Percentiles rank a stretch among this genome's conserved stretches.
These are phyloP conservation scores for Solanum hybrid DNA, from an alignment of 305 asterid genomes.

Conservation along the genomic window DNA sequence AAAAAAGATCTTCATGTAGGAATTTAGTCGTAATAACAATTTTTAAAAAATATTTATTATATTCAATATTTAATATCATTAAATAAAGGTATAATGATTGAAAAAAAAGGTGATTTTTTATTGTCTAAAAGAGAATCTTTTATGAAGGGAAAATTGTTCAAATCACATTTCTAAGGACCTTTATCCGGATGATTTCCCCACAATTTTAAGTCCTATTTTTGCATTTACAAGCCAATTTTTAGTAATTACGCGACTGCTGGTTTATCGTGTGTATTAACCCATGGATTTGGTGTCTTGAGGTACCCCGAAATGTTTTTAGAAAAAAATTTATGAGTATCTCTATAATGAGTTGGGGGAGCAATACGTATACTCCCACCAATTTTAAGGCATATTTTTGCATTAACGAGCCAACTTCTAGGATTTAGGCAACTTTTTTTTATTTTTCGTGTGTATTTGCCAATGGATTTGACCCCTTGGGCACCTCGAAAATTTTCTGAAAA, in stretches of 20 bases:
- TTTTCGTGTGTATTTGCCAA: neutral
- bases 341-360: neutral
- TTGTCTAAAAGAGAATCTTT: too few relatives aligned
- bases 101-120: neutral
- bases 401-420: neutral
- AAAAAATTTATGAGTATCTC: neutral
- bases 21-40: neutral
- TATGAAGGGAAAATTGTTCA: neutral
- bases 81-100: neutral
- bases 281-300: neutral
- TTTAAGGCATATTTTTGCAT: neutral
- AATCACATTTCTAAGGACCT: neutral
- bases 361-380: neutral
- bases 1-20: neutral
- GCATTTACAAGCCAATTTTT: neutral
- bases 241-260: too few relatives aligned
- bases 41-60: too few relatives aligned
- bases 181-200: neutral
- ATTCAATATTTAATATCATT: neutral
- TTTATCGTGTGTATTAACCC: neutral
- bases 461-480: neutral
- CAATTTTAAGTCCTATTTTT: neutral
- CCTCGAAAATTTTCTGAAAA: neutral
- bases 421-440: too few relatives aligned
- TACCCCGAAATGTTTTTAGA: neutral